A percentile compares a stretch with the other conserved stretches of the same genome.
phyloP scores from a whole-genome alignment of 306 rosid species.

The Glycine soja region DNA sequence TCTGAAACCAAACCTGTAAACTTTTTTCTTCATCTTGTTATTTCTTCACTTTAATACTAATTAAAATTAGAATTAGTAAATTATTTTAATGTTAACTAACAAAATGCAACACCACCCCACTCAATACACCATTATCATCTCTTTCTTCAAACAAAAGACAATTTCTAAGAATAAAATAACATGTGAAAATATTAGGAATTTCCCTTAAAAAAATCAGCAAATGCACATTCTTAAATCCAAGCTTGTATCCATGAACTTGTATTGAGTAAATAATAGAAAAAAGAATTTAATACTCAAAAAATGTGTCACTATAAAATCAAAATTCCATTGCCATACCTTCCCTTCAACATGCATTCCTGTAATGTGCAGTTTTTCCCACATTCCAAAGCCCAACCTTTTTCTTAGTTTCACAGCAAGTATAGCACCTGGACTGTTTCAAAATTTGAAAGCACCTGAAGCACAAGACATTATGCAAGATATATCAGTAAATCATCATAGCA shows the following conservation, averaged over 20 bases:
- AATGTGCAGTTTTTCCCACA: constrained; percentile 83
- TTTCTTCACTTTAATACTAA: too few relatives aligned
- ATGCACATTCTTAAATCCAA: not conserved
- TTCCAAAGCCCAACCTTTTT: constrained; percentile 94
- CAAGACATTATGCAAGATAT: too few relatives aligned
- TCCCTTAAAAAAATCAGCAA: not conserved
- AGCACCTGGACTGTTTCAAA: constrained; percentile 98
- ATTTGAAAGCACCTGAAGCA: too few relatives aligned
- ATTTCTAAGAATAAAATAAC: constrained; percentile 25
- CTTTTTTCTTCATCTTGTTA: too few relatives aligned
- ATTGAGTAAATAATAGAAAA: constrained; percentile 6
- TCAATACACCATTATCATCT: not conserved
- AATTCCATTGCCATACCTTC: constrained; percentile 64
- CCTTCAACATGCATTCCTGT: constrained; percentile 99
- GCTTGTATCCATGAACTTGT: constrained; percentile 26
- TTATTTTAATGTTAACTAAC: constrained; percentile 4
- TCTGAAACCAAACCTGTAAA: too few relatives aligned
- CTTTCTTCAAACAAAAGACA: constrained; percentile 5
- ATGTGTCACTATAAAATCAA: not conserved
- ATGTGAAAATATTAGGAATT: not conserved
- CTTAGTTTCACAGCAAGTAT: constrained; percentile 91
- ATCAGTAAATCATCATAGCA: too few relatives aligned
- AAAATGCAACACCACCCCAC: not conserved
- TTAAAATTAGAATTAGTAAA: too few relatives aligned
- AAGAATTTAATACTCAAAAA: constrained; percentile 5